Conservation (phyloP, 1,139 yeast species). For the Debaryomyces subglobosus region DNA sequence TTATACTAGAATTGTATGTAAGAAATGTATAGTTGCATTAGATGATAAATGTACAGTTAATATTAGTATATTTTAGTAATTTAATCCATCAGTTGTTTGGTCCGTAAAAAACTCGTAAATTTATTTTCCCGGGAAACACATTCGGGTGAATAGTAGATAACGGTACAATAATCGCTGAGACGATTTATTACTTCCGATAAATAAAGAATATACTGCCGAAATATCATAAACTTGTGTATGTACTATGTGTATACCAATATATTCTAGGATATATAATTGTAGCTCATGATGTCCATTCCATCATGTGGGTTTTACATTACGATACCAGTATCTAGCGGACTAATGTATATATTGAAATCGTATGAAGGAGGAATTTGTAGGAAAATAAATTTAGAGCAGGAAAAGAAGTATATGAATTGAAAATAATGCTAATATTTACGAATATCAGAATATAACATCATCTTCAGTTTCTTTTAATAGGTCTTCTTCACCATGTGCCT, state of each 20-base stretch:
- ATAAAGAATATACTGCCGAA: background rate
- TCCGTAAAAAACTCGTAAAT: background rate
- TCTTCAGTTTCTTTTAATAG: constrained; percentile 45
- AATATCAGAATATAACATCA: constrained; percentile 42
- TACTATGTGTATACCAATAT: background rate
- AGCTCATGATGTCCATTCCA: background rate
- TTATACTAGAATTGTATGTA: background rate
- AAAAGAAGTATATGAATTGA: constrained; percentile 1
- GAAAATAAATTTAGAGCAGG: background rate
- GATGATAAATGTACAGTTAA: background rate
- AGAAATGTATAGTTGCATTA: background rate
- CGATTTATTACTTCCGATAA: background rate
- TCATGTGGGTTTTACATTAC: background rate
- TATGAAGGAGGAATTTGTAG: background rate
- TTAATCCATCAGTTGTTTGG: background rate
- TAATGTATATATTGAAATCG: background rate
- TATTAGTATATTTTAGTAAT: background rate
- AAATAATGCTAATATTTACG: constrained; percentile 1
- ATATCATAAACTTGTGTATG: background rate
- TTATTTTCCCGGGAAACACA: background rate
- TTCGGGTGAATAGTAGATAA: background rate
- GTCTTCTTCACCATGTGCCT: constrained; percentile 25
- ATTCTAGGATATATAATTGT: background rate
- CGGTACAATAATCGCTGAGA: background rate
- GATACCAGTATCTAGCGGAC: background rate